Conservation (phyloP, 176 grass and related monocot species). For the Aechmea fasciata region DNA sequence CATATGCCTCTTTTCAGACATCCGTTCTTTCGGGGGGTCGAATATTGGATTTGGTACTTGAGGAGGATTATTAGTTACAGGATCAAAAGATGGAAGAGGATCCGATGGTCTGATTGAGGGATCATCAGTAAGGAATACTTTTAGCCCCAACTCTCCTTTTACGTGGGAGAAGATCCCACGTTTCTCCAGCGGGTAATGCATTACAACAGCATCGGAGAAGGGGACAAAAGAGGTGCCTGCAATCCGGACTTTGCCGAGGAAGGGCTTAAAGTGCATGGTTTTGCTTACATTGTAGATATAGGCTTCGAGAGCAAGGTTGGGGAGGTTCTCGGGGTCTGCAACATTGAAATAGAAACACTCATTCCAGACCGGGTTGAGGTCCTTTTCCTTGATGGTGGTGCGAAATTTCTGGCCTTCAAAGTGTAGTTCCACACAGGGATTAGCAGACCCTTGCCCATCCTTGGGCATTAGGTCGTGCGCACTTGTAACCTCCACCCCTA, state of each 20-base stretch:
- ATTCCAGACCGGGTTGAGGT: constrained; percentile 85
- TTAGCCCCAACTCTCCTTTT: constrained; percentile 76
- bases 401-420: constrained; percentile 90
- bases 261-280: constrained; percentile 36
- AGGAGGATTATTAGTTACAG: constrained; percentile 42
- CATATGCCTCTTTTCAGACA: constrained; percentile 40
- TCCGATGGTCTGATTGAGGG: constrained; percentile 71
- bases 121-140: constrained; percentile 88
- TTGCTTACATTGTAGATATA: constrained; percentile 77
- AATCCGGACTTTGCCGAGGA: constrained; percentile 89
- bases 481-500: constrained; percentile 76
- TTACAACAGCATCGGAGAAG: constrained; percentile 58
- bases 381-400: constrained; percentile 68
- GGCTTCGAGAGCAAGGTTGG: constrained; percentile 76
- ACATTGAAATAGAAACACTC: constrained; percentile 83
- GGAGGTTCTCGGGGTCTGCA: constrained; percentile 57
- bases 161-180: constrained; percentile 89
- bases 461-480: constrained; percentile 95
- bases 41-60: constrained; percentile 40
- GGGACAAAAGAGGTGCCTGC: constrained; percentile 88
- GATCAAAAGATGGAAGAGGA: constrained; percentile 61
- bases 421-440: constrained; percentile 65
- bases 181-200: constrained; percentile 92
- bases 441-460: constrained; percentile 85
- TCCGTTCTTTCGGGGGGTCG: constrained; percentile 33